phyloP scores from a whole-genome alignment of 108 stramenopile genomes.

The Pseudonitzschia pungens region DNA sequence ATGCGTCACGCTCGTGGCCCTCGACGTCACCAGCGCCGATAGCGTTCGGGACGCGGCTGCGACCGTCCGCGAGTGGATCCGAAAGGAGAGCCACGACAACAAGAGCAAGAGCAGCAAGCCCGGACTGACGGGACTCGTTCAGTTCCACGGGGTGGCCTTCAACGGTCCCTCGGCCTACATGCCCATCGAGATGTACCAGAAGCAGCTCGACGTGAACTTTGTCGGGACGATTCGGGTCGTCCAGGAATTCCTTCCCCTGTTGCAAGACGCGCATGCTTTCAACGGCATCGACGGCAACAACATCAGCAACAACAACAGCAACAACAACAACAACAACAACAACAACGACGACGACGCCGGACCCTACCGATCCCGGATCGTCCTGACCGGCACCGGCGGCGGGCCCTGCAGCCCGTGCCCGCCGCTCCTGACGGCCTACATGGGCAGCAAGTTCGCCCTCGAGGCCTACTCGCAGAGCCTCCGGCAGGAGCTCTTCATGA shows the following conservation, averaged over 20 bases:
- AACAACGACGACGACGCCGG: not conserved
- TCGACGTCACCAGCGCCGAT: conserved; percentile 37
- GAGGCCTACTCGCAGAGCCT: conserved; percentile 36
- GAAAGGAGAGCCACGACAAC: not conserved
- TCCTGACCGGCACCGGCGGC: conserved; percentile 46
- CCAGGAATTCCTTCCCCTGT: conserved; percentile 46
- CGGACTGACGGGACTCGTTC: conserved; percentile 27
- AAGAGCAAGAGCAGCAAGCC: not conserved
- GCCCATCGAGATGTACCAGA: conserved; percentile 41
- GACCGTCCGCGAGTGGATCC: conserved; percentile 6
- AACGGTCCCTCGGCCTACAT: conserved; percentile 42
- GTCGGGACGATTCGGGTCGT: conserved; percentile 49
- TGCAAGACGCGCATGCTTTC: too few species aligned
- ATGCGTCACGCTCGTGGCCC: conserved; percentile 23
- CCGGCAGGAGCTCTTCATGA: conserved; percentile 39
- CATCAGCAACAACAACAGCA: too few species aligned
- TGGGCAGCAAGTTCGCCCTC: conserved; percentile 38
- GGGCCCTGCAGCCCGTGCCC: conserved; percentile 41
- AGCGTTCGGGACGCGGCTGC: conserved; percentile 28
- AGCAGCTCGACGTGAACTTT: conserved; percentile 47
- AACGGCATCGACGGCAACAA: too few species aligned
- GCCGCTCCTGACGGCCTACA: conserved; percentile 44
- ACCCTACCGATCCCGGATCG: conserved; percentile 28
- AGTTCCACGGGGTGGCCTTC: conserved; percentile 43
- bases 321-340: too few species aligned